Conservation (phyloP, 148 eudicot genomes). For the Vaccinium darrowii region DNA sequence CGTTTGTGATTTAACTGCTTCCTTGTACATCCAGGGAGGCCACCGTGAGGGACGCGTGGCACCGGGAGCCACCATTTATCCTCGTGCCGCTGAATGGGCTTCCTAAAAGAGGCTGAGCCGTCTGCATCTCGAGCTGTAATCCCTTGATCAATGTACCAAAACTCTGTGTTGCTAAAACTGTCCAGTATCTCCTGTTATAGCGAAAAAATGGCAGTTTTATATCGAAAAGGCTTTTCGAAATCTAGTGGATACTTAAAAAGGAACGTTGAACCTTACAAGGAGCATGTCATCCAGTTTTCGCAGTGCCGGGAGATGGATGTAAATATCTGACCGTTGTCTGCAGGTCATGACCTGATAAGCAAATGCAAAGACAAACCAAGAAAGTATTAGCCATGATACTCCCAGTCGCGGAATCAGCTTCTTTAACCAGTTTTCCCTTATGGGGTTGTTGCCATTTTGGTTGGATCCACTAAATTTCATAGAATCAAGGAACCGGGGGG, state of each 20-base stretch:
- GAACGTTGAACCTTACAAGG: slow-evolving; percentile 51
- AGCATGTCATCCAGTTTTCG: slow-evolving; percentile 89
- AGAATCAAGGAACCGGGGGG: not conserved
- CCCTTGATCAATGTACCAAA: slow-evolving; percentile 98
- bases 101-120: slow-evolving; percentile 68
- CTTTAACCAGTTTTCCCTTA: not conserved
- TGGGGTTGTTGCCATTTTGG: not conserved
- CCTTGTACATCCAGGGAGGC: slow-evolving; percentile 59
- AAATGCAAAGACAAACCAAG: slow-evolving; percentile 9
- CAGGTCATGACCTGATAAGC: slow-evolving; percentile 77
- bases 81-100: slow-evolving; percentile 68
- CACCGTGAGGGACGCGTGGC: slow-evolving; percentile 84
- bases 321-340: slow-evolving; percentile 73
- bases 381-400: not conserved
- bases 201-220: not conserved
- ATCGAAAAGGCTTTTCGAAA: not conserved
- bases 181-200: slow-evolving; percentile 71
- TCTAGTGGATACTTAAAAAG: not conserved
- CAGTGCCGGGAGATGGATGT: slow-evolving; percentile 88
- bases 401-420: no score
- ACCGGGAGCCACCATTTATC: slow-evolving; percentile 99
- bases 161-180: slow-evolving; percentile 70
- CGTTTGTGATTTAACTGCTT: slow-evolving; percentile 79
- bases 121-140: slow-evolving; percentile 62
- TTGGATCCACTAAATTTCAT: not conserved